Percentiles rank a stretch among this genome's conserved stretches.
phyloP scores from a whole-genome alignment of 1,284 basidiomycete species.

The Boletus mariae region DNA sequence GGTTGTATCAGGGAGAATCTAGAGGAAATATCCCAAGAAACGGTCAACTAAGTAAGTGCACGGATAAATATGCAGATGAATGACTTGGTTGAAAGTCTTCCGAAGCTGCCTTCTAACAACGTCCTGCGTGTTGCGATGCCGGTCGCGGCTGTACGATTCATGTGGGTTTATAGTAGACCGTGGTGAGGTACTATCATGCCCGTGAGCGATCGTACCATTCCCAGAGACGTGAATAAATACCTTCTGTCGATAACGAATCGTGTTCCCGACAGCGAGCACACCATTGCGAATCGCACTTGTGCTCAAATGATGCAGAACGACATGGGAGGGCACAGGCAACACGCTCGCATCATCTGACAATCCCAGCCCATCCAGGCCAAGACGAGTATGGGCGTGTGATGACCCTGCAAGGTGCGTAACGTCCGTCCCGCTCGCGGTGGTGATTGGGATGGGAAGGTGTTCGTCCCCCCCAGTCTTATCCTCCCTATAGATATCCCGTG shows the following conservation, averaged over 20 bases:
- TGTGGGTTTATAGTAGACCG: slow-evolving; percentile 58
- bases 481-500: slow-evolving; percentile 27
- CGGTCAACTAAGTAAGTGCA: slow-evolving; percentile 25
- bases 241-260: slow-evolving; percentile 92
- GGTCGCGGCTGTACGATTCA: slow-evolving; percentile 20
- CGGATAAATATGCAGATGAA: slow-evolving; percentile 29
- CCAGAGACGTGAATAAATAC: slow-evolving; percentile 36
- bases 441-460: slow-evolving; percentile 31
- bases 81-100: slow-evolving; percentile 10
- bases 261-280: slow-evolving; percentile 90
- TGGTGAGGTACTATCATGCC: slow-evolving; percentile 48
- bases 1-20: slow-evolving; percentile 25
- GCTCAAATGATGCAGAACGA: slow-evolving; percentile 92
- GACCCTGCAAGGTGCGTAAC: slow-evolving; percentile 30
- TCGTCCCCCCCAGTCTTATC: slow-evolving; percentile 24
- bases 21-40: slow-evolving; percentile 31
- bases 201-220: slow-evolving; percentile 9
- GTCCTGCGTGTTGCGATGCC: slow-evolving; percentile 24
- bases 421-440: slow-evolving; percentile 35
- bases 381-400: slow-evolving; percentile 22
- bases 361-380: slow-evolving; percentile 39
- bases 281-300: slow-evolving; percentile 96
- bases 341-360: slow-evolving; percentile 89
- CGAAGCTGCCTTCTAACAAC: slow-evolving; percentile 22
- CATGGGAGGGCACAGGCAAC: slow-evolving; percentile 91